Percentiles rank a stretch among this genome's conserved stretches.
These are phyloP conservation scores for Zhuliangozyma blackwelliae DNA, from an alignment of 1,139 yeast genomes.

Conservation along the genomic window DNA sequence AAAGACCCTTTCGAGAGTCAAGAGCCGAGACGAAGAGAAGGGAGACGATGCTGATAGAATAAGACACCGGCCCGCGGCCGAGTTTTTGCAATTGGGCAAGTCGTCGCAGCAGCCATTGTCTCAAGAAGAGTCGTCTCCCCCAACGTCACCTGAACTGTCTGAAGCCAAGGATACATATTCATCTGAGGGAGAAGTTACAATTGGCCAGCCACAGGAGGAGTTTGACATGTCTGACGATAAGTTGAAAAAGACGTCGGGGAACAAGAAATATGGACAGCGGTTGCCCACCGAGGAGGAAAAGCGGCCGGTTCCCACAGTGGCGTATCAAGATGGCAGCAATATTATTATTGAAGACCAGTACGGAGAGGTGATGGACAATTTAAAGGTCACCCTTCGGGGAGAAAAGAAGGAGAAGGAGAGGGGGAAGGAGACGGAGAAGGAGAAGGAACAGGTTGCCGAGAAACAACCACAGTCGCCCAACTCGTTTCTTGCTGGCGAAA, in stretches of 20 bases:
- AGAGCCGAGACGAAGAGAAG: constrained; percentile 19
- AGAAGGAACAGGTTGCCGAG: not conserved
- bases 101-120: not conserved
- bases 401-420: constrained; percentile 2
- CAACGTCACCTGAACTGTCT: constrained; percentile 1
- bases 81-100: constrained; percentile 39
- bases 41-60: constrained; percentile 14
- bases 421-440: no score
- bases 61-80: constrained; percentile 38
- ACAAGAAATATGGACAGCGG: constrained; percentile 8
- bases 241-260: constrained; percentile 9
- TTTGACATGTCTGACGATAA: constrained; percentile 2
- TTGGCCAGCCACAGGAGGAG: not conserved
- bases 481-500: not conserved
- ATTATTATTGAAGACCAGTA: constrained; percentile 74
- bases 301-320: constrained; percentile 32
- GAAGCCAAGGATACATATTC: constrained; percentile 4
- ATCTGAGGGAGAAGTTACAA: constrained; percentile 4
- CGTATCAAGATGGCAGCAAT: constrained; percentile 68
- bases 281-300: constrained; percentile 8
- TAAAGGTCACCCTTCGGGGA: constrained; percentile 14
- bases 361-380: constrained; percentile 67
- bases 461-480: not conserved
- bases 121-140: not conserved
- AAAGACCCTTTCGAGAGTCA: constrained; percentile 28